Percentiles rank a stretch among this genome's conserved stretches.
Evolutionary conservation across 2,329 filamentous ascomycete species (phyloP).

Genomic region (Ophiognomonia clavigignenti-juglandacearum): DNA sequence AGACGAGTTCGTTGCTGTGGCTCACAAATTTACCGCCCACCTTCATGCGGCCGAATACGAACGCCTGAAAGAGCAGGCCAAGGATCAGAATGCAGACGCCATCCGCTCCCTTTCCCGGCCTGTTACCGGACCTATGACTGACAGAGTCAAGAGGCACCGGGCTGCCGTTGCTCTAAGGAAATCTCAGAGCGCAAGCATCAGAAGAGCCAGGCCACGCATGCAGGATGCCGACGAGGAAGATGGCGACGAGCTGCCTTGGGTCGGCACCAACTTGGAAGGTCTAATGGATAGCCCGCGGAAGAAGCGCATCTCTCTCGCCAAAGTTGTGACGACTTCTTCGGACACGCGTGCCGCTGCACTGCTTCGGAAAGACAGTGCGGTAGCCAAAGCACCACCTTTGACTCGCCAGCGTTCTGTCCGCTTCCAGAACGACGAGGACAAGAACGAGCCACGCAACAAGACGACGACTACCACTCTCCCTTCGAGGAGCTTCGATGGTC

Average conservation of each 20-base stretch:
- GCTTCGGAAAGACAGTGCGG: neutral
- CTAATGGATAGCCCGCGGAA: slow-evolving; percentile 37
- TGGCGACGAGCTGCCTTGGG: slow-evolving; percentile 28
- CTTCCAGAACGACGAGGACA: neutral
- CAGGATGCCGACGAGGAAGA: slow-evolving; percentile 21
- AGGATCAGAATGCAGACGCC: slow-evolving; percentile 46
- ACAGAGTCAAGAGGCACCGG: slow-evolving; percentile 29
- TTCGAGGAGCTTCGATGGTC: too few species aligned
- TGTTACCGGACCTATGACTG: slow-evolving; percentile 37
- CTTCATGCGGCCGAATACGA: slow-evolving; percentile 75
- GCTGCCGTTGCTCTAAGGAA: slow-evolving; percentile 30
- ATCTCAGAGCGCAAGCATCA: slow-evolving; percentile 30
- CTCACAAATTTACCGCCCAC: slow-evolving; percentile 66
- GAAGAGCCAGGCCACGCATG: slow-evolving; percentile 12
- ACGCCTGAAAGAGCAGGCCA: slow-evolving; percentile 56
- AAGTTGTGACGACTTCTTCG: slow-evolving; percentile 15
- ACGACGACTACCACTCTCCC: too few species aligned
- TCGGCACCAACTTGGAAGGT: slow-evolving; percentile 34
- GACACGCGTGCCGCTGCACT: slow-evolving; percentile 25
- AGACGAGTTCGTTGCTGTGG: slow-evolving; percentile 67
- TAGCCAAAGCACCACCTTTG: neutral
- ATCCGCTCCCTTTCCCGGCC: slow-evolving; percentile 49
- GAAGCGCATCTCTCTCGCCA: slow-evolving; percentile 24
- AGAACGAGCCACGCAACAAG: too few species aligned
- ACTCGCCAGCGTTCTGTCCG: neutral